phyloP scores from a whole-genome alignment of 495 filamentous ascomycete genomes.

The Chaetomium cochliodes region DNA sequence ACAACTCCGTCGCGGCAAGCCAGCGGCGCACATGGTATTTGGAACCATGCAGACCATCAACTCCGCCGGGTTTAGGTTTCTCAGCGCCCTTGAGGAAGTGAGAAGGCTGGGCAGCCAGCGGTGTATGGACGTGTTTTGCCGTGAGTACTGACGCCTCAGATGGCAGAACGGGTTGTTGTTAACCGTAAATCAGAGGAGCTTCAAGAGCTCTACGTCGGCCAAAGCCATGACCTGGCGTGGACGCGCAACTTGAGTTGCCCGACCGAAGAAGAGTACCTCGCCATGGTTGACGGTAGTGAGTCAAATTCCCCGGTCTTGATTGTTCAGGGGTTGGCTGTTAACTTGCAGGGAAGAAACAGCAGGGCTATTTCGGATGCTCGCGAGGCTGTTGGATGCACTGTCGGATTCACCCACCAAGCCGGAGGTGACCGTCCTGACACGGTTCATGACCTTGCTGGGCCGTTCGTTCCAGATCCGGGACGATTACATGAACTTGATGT shows the following conservation, averaged over 20 bases:
- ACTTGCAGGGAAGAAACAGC: background rate
- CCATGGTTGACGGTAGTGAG: conserved; percentile 79
- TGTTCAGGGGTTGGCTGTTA: too few relatives aligned
- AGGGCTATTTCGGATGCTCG: conserved; percentile 64
- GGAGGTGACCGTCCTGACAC: conserved; percentile 42
- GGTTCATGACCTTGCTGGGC: conserved; percentile 70
- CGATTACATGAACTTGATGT: conserved; percentile 75
- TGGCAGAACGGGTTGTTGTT: background rate
- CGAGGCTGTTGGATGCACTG: conserved; percentile 81
- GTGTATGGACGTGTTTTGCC: conserved; percentile 16
- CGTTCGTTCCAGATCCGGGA: conserved; percentile 86
- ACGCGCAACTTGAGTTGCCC: conserved; percentile 77
- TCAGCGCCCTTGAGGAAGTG: conserved; percentile 57
- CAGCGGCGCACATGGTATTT: conserved; percentile 83
- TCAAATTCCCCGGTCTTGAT: background rate
- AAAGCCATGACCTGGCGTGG: conserved; percentile 91
- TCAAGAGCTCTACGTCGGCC: conserved; percentile 77
- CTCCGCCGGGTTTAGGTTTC: conserved; percentile 82
- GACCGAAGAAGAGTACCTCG: conserved; percentile 81
- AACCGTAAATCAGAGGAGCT: conserved; percentile 59
- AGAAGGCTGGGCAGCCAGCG: conserved; percentile 50
- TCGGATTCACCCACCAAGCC: conserved; percentile 53
- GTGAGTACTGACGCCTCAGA: background rate
- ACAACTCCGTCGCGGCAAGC: conserved; percentile 70
- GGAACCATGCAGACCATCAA: conserved; percentile 87